These are phyloP conservation scores for Xylaria acuta DNA, from an alignment of 495 filamentous ascomycete species.

Conservation along the genomic window DNA sequence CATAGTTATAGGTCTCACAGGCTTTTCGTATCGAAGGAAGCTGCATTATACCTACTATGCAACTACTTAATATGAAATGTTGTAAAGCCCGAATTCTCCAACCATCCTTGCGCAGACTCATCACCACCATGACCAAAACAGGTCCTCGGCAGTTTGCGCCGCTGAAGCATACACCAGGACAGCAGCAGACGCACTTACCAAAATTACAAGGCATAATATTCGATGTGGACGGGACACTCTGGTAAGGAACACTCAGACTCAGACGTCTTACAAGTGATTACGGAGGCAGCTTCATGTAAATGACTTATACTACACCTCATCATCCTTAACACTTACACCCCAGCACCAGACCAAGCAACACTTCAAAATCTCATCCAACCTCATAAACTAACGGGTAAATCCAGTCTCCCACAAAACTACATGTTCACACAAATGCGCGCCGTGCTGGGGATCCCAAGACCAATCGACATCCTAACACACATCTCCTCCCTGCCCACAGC, in stretches of 20 bases:
- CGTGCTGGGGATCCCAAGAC: slow-evolving; percentile 67
- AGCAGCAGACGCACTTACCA: slow-evolving; percentile 50
- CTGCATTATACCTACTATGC: not conserved
- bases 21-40: not conserved
- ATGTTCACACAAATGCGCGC: slow-evolving; percentile 91
- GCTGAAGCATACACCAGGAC: slow-evolving; percentile 32
- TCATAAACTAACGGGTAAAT: slow-evolving; percentile 21
- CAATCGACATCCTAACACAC: slow-evolving; percentile 85
- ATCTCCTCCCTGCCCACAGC: slow-evolving; percentile 72
- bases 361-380: not conserved
- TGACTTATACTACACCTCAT: not conserved
- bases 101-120: slow-evolving; percentile 39
- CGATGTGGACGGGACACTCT: slow-evolving; percentile 94
- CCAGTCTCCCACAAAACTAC: slow-evolving; percentile 86
- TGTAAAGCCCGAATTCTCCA: slow-evolving; percentile 4
- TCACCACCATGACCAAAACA: slow-evolving; percentile 45
- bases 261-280: not conserved
- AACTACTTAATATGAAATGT: slow-evolving; percentile 9
- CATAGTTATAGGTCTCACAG: not conserved
- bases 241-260: slow-evolving; percentile 60
- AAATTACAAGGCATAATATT: slow-evolving; percentile 84
- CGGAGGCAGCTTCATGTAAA: not conserved
- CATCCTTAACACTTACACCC: not conserved
- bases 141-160: slow-evolving; percentile 58
- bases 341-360: not conserved